Evolutionary conservation across 225 moss, liverwort and hornwort genomes (phyloP).

Genomic region (Straminergon stramineum): DNA sequence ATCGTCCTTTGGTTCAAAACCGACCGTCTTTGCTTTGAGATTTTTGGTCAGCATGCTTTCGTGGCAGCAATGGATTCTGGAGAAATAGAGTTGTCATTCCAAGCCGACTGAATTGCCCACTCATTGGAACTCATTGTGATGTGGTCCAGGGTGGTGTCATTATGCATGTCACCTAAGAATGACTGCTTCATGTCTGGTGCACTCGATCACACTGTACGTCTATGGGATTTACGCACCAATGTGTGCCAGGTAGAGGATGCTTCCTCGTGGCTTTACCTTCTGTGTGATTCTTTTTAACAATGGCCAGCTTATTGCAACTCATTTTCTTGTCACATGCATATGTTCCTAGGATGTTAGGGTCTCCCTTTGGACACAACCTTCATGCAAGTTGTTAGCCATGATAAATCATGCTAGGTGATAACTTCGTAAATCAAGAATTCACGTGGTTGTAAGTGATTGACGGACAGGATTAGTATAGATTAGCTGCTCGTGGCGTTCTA

Average conservation of each 20-base stretch:
- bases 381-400: not conserved
- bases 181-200: constrained; percentile 98
- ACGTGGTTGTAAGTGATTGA: not conserved
- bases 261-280: not conserved
- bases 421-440: not conserved
- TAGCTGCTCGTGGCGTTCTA: not conserved
- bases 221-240: constrained; percentile 91
- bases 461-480: not conserved
- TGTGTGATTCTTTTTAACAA: not conserved
- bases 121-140: constrained; percentile 3
- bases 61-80: not conserved
- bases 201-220: constrained; percentile 86
- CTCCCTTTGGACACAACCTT: not conserved
- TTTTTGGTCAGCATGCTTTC: not conserved
- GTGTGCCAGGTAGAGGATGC: constrained; percentile 73
- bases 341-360: not conserved
- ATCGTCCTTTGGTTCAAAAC: not conserved
- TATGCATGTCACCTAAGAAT: constrained; percentile 98
- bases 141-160: constrained; percentile 85
- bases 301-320: not conserved
- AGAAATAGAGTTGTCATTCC: not conserved
- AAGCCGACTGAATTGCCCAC: not conserved
- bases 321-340: not conserved
- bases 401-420: not conserved
- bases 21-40: not conserved